phyloP scores from a whole-genome alignment of 2,329 filamentous ascomycete species.

The Talaromyces islandicus region DNA sequence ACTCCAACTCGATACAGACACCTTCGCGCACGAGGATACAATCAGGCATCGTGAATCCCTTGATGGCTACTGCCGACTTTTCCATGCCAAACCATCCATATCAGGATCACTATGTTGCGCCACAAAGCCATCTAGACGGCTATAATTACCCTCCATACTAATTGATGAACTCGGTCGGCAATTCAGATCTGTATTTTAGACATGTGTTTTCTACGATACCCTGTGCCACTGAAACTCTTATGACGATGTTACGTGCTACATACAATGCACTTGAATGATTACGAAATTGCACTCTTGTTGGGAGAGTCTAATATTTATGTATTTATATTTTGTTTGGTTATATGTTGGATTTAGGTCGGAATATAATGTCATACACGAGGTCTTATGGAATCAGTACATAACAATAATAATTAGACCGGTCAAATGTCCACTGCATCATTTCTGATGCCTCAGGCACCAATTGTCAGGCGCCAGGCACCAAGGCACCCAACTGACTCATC shows the following conservation, averaged over 20 bases:
- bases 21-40: constrained; percentile 27
- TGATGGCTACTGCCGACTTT: constrained; percentile 68
- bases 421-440: not conserved
- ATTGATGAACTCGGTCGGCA: not conserved
- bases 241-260: not conserved
- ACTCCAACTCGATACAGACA: constrained; percentile 14
- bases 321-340: not conserved
- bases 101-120: constrained; percentile 71
- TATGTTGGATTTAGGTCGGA: not conserved
- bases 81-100: constrained; percentile 74
- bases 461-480: not conserved
- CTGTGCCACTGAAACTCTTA: not conserved
- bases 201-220: not conserved
- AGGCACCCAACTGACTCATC: not conserved
- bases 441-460: not conserved
- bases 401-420: not conserved
- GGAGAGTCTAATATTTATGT: not conserved
- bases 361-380: not conserved
- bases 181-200: not conserved
- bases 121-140: constrained; percentile 36
- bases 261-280: not conserved
- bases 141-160: constrained; percentile 20
- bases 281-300: not conserved
- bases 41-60: constrained; percentile 59
- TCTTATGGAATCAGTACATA: not conserved